Evolutionary conservation across 2,329 filamentous ascomycete species (phyloP).

Genomic region (Aspergillus tubingensis): DNA sequence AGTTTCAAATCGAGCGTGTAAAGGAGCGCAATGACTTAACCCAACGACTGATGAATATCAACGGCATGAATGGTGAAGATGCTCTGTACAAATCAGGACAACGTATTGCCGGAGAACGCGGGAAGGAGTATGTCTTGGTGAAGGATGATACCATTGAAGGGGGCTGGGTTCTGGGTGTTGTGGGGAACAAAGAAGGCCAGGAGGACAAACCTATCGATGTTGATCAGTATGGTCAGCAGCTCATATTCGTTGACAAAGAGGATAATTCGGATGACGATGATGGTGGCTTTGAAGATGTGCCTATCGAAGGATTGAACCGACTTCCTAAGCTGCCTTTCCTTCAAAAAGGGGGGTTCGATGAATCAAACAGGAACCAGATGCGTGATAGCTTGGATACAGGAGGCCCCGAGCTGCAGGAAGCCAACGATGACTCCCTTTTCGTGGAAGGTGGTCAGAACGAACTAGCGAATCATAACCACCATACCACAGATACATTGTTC

Average conservation of each 20-base stretch:
- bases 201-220: constrained; percentile 90
- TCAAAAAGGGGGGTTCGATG: constrained; percentile 39
- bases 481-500: constrained; percentile 59
- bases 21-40: constrained; percentile 91
- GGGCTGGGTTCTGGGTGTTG: constrained; percentile 93
- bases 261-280: constrained; percentile 66
- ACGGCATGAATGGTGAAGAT: constrained; percentile 81
- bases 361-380: constrained; percentile 34
- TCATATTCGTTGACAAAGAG: constrained; percentile 57
- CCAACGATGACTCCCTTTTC: constrained; percentile 56
- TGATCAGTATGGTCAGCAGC: constrained; percentile 61
- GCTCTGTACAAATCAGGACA: constrained; percentile 64
- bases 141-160: constrained; percentile 95
- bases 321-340: constrained; percentile 64
- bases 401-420: constrained; percentile 33
- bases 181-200: constrained; percentile 79
- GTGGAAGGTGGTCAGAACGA: constrained; percentile 51
- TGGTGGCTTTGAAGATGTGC: constrained; percentile 87
- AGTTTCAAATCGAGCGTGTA: constrained; percentile 93
- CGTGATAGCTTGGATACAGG: constrained; percentile 3
- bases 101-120: constrained; percentile 68
- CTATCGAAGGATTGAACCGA: constrained; percentile 84
- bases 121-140: constrained; percentile 91
- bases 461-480: not conserved
- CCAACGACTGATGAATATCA: constrained; percentile 89